Conservation (phyloP, 257 asterid genomes). For the Pogostemon cablin region DNA sequence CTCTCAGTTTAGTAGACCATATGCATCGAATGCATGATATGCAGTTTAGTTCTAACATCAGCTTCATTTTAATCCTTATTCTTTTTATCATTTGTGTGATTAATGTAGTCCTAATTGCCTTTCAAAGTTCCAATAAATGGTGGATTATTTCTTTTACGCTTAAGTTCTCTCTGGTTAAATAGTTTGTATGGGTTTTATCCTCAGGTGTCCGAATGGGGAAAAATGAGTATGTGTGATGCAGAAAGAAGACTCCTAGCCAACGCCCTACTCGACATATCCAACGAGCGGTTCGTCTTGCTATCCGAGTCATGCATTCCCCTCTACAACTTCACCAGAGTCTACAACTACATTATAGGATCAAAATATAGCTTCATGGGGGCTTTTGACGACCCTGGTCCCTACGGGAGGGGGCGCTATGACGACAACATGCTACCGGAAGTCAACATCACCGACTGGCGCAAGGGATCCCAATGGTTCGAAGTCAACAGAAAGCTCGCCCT, state of each 20-base stretch:
- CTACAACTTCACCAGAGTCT: constrained; percentile 49
- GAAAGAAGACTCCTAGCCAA: constrained; percentile 66
- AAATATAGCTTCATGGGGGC: constrained; percentile 55
- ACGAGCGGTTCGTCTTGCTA: constrained; percentile 56
- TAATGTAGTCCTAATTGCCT: background rate
- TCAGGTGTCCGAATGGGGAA: constrained; percentile 74
- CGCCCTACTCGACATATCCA: constrained; percentile 60
- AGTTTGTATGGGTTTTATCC: background rate
- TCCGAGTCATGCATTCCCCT: constrained; percentile 74
- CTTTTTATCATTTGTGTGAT: background rate
- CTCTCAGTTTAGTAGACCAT: too few species aligned
- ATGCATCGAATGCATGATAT: too few species aligned
- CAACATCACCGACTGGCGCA: constrained; percentile 59
- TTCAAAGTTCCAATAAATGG: background rate
- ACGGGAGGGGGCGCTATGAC: constrained; percentile 72
- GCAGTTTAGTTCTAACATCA: too few species aligned
- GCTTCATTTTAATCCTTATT: background rate
- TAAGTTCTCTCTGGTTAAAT: background rate
- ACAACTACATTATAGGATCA: constrained; percentile 49
- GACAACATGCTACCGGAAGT: constrained; percentile 60
- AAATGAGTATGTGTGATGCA: constrained; percentile 66
- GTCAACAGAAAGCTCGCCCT: constrained; percentile 55
- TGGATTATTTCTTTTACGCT: background rate
- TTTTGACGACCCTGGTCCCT: constrained; percentile 62
- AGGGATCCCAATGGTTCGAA: constrained; percentile 77